phyloP scores from a whole-genome alignment of 352 stramenopile species.

The Globisporangium recalcitrans region DNA sequence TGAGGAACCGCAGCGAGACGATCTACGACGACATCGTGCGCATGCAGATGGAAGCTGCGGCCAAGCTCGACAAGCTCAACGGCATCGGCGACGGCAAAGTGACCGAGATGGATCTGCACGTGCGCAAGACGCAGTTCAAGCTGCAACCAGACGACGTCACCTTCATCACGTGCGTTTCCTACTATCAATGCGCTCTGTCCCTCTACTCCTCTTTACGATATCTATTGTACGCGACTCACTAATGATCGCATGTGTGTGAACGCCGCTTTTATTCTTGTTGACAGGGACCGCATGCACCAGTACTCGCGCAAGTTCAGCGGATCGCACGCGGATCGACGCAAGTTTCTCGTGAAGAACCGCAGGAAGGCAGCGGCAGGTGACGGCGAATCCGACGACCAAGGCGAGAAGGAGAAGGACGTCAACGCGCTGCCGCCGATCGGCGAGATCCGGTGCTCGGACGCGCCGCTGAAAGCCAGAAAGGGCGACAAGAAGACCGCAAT shows the following conservation, averaged over 20 bases:
- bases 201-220: background rate
- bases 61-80: conserved; percentile 65
- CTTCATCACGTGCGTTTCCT: conserved; percentile 62
- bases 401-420: conserved; percentile 4
- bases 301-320: conserved; percentile 74
- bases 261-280: background rate
- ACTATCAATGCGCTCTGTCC: background rate
- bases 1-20: conserved; percentile 44
- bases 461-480: background rate
- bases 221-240: background rate
- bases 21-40: conserved; percentile 70
- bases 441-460: background rate
- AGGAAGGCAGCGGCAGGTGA: conserved; percentile 14
- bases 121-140: conserved; percentile 70
- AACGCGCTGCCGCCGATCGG: conserved; percentile 13
- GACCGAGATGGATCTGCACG: conserved; percentile 35
- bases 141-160: conserved; percentile 46
- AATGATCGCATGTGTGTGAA: background rate
- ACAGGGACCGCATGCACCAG: conserved; percentile 61
- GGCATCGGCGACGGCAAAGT: conserved; percentile 46
- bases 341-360: conserved; percentile 53
- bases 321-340: conserved; percentile 55
- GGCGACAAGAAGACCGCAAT: conserved; percentile 8
- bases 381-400: conserved; percentile 29
- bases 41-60: conserved; percentile 45